These are phyloP conservation scores for Yarrowia sp. DNA, from an alignment of 805 yeast genomes.

Conservation along the genomic window DNA sequence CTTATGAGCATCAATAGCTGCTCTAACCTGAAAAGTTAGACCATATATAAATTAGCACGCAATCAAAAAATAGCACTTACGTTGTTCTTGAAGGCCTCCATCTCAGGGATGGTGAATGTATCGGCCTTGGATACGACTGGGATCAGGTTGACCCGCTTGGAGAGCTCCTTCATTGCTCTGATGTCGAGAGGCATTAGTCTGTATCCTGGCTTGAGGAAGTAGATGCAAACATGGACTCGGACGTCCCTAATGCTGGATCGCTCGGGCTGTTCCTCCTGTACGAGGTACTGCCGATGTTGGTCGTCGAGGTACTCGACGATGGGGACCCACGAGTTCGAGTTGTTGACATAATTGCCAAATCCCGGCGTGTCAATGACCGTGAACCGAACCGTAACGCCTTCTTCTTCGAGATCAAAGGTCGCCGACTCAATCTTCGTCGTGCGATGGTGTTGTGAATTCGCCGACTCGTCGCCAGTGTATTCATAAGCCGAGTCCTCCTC, in stretches of 20 bases:
- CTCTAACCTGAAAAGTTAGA: conserved; percentile 49
- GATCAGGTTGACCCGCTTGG: conserved; percentile 77
- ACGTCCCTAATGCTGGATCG: conserved; percentile 57
- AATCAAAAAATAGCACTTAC: conserved; percentile 34
- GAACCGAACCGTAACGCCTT: conserved; percentile 70
- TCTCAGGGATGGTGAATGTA: conserved; percentile 69
- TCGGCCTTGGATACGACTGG: conserved; percentile 91
- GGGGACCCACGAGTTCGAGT: conserved; percentile 81
- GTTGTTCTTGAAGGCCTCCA: conserved; percentile 58
- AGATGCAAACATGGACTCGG: conserved; percentile 86
- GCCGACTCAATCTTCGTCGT: conserved; percentile 55
- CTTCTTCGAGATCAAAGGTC: conserved; percentile 62
- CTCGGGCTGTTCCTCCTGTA: conserved; percentile 88
- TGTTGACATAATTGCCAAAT: conserved; percentile 86
- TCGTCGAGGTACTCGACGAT: conserved; percentile 85
- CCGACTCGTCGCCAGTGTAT: conserved; percentile 16
- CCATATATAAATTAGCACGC: neutral
- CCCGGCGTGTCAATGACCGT: conserved; percentile 92
- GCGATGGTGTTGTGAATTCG: conserved; percentile 19
- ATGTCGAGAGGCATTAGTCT: conserved; percentile 83
- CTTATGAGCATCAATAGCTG: conserved; percentile 77
- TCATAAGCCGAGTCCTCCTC: conserved; percentile 23
- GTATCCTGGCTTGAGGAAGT: conserved; percentile 88
- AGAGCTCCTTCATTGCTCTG: conserved; percentile 78
- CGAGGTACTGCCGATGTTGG: conserved; percentile 83